Evolutionary conservation across 768 basidiomycete species (phyloP).

Genomic region (Udeniomyces megalosporus): DNA sequence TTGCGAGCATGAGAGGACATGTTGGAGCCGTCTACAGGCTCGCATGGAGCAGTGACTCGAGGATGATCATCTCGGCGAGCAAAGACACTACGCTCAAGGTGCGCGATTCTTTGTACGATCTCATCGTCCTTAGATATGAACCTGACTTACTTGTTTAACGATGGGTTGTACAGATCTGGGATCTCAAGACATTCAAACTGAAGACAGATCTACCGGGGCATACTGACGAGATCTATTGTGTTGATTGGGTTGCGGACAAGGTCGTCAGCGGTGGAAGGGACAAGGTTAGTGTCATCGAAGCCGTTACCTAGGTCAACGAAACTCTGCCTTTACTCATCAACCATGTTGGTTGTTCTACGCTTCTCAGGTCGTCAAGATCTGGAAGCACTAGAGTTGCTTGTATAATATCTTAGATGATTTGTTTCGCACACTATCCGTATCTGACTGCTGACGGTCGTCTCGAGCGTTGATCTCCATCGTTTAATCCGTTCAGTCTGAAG

Average conservation of each 20-base stretch:
- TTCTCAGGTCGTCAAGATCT: constrained; percentile 2
- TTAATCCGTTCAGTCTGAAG: too few relatives aligned
- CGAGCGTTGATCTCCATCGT: too few relatives aligned
- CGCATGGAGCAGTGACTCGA: constrained; percentile 85
- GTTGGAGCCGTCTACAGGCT: constrained; percentile 87
- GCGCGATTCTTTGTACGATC: constrained; percentile 20
- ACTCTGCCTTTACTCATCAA: too few relatives aligned
- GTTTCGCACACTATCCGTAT: too few relatives aligned
- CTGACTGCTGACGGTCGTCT: too few relatives aligned
- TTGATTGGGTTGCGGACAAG: constrained; percentile 97
- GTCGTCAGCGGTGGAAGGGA: constrained; percentile 95
- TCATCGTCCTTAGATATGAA: too few relatives aligned
- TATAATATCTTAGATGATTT: too few relatives aligned
- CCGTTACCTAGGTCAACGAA: constrained; percentile 31
- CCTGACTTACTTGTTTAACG: background rate
- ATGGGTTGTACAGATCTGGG: constrained; percentile 58
- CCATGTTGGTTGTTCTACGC: too few relatives aligned
- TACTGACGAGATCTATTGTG: constrained; percentile 95
- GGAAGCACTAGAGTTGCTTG: background rate
- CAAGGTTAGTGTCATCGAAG: constrained; percentile 36
- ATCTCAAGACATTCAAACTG: constrained; percentile 88
- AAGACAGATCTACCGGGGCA: constrained; percentile 88
- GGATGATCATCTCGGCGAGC: constrained; percentile 81
- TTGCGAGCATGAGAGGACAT: constrained; percentile 79
- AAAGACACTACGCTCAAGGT: constrained; percentile 95